A percentile compares a stretch with the other conserved stretches of the same genome.
Evolutionary conservation across 371 early-diverging fungal species (phyloP).

Genomic region (Dinochytrium kinnereticum): DNA sequence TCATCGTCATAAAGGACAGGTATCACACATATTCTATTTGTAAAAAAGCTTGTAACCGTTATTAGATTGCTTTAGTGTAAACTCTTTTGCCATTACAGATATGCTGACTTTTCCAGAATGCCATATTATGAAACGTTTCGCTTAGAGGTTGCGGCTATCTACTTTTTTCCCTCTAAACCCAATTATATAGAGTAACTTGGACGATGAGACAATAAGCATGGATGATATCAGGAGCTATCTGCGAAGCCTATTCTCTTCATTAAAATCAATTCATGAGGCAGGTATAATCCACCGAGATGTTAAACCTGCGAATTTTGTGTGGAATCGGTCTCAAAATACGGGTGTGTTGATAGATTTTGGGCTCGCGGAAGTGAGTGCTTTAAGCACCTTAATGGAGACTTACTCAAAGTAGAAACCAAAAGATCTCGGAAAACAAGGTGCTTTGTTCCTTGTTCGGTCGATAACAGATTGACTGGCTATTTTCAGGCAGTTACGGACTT

Average conservation of each 20-base stretch:
- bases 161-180: too few relatives aligned
- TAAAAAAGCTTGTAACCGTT: not conserved
- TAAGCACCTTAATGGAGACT: too few relatives aligned
- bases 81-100: not conserved
- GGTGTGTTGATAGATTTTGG: slow-evolving; percentile 99
- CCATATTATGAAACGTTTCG: slow-evolving; percentile 90
- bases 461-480: too few relatives aligned
- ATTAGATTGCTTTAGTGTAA: slow-evolving; percentile 33
- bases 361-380: slow-evolving; percentile 86
- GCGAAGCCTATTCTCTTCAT: slow-evolving; percentile 67
- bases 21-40: slow-evolving; percentile 35
- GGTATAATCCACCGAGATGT: slow-evolving; percentile 92
- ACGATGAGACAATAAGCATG: slow-evolving; percentile 60
- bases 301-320: slow-evolving; percentile 98
- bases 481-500: too few relatives aligned
- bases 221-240: slow-evolving; percentile 85
- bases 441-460: not conserved
- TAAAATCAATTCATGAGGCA: slow-evolving; percentile 69
- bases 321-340: slow-evolving; percentile 62
- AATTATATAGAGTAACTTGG: too few relatives aligned
- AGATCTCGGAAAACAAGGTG: not conserved
- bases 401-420: too few relatives aligned
- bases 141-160: slow-evolving; percentile 88
- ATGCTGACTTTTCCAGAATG: slow-evolving; percentile 45
- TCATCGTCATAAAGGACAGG: slow-evolving; percentile 82